Evolutionary conservation across 2,329 filamentous ascomycete genomes (phyloP), one percentile per base, ranked within the genome.

Genomic region (Zelopaecilomyces penicillatus): DNA sequence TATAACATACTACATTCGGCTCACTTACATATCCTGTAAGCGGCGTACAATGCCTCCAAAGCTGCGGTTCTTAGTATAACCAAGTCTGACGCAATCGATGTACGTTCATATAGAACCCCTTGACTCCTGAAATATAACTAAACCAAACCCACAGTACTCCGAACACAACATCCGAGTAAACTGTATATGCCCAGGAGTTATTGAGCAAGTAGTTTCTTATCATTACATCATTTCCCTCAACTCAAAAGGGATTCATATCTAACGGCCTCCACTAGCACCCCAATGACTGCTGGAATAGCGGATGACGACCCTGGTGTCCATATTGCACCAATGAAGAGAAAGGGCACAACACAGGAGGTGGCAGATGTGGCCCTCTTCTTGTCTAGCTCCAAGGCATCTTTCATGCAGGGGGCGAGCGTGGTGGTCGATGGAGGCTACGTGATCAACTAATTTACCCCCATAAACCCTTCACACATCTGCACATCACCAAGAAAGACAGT

Each of bases 321-420:
- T n/a, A 57, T 59, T 4, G 61, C 64, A 6, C 63, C 63, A 0
- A 62, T 68, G 58, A 57, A 59, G 44, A 52, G 67, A 28, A 64
- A 65, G 47, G 68, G 69, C 1, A 68, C 65, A 4, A 59, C 67
- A 1, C 65, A 72, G 41, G 69, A 74, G 46, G 60, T 73, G 8
- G 69, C 70, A 3, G 70, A 73, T 51, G 67, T 65, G 1, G 61
- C 70, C 7, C 50, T 73, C 32, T 73, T 72, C 44, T 52, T 72
- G 4, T 65, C 65, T 32, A 68, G 66, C 44, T 59, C 64, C 12
- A 71, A 69, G 46, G 66, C 70, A 2, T 19, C 19, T 19, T 19
- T 19, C 19, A 61, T 72, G 9, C 68, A 70, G 39, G 19, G 19
- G 70, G 69, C 1, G 57, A 65, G 64, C 4, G 48, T 73, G 45